Base-by-base conservation (phyloP, 306 rosid species). In the Medicago arabica region DNA sequence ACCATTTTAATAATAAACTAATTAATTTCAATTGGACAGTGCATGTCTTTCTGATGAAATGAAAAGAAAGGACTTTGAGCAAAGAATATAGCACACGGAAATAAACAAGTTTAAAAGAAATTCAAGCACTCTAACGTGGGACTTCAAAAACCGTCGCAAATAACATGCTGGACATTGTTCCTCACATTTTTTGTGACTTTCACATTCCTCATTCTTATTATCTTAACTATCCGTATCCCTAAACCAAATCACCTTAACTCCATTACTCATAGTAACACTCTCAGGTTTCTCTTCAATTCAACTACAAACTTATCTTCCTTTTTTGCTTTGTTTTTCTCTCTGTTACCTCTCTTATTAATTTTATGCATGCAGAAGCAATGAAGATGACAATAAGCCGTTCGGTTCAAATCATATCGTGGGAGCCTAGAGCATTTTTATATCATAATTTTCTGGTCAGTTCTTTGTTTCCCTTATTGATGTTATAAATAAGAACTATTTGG, bases 341-440 rank as follows among this genome's bases (percentile, higher is more conserved):
- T 10, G 1, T 21, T 2, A 53, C 21, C 14, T 61, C 41, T 18
- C 23, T 14, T 16, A 49, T 7, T 77, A 11, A 6, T 40, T 0
- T 78, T 77, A 2, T 1, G 57, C 67, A 85, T 34, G 38, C 38
- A 85, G 89, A 17, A 78, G 2, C 23, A 36, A 76, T 6, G 79
- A 38, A 8, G 18, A 31, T n/a, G 57, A 15, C 7, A 74, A 74
- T 66, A 89, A 90, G 47, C 23, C 75, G 62, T 21, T 96, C 96
- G 99, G 92, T 88, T 49, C 97, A 96, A 81, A 57, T 89, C 34
- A 65, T 96, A 80, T 92, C 98, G 0, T 96, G 98, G 99, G 93
- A 92, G 87, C 99, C 99, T 57, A 83, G 98, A 85, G 98, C 99
- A 18, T 88, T 90, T 72, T 34, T 96, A 25, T 90, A 89, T 85